Evolutionary conservation across 2,329 filamentous ascomycete species (phyloP), one percentile per base, ranked within the genome.

Genomic region (Hypoxylon sp.): DNA sequence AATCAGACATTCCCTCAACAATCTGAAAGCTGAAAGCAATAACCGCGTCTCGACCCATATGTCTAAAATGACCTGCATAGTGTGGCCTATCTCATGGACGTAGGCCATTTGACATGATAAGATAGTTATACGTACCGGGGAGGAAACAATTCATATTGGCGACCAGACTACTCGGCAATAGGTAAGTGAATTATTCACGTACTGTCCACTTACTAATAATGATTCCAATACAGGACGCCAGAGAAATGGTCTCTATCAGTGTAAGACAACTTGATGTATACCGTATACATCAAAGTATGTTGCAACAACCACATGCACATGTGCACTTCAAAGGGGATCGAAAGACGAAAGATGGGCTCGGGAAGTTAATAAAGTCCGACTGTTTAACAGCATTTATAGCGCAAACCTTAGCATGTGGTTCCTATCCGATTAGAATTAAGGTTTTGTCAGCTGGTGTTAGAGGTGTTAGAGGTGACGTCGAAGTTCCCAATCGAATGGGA

Each of bases 351-450:
- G 16, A 41, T 19, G 37, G 37, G 37, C 16, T 41, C 37, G 37
- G 37, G 16, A 14, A 21, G 7, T n/a, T 41, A 19, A 19, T 21
- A 41, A 21, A 41, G 37, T 41, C 37, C 37, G 37, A 41, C 9
- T 19, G 16, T 41, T 19, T 41, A 16, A 41, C 16, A 9, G 25
- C 25, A 27, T 27, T 3, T 27, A 27, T 21, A 41, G 37, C 21
- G 16, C 37, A 2, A n/a, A 3, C 21, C 37, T 41, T 41, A 41
- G 37, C 19, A 52, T 52, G 32, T 39, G 21, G 34, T 29, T 41
- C 7, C 11, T 16, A 56, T 48, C 46, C 45, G 55, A 43, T 43
- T 23, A 43, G 32, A 50, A 58, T 50, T 47, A 19, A 50, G 51
- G n/a, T n/a, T 21, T 46, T 58, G 32, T 50, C 46, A 51, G 12